Base-by-base conservation (phyloP, 2,329 filamentous ascomycete species). In the Aureobasidium lini region DNA sequence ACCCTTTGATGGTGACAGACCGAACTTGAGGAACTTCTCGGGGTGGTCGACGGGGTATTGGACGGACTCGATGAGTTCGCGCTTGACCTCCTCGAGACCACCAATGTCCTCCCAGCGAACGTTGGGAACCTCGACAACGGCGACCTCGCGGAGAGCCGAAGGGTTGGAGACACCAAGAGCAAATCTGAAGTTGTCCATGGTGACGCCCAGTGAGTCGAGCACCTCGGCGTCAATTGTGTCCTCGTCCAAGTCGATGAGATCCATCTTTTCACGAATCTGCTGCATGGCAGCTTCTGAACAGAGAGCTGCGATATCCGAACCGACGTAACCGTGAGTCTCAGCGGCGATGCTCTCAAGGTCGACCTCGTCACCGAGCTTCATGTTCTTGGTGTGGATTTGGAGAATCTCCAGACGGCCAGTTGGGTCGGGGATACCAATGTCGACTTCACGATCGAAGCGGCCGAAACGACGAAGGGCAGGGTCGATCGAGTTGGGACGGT, bases 181-280 rank as follows among this genome's bases (percentile, higher is more conserved):
- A 70, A 96, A 99, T 69, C 92, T 89, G 90, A 99, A 99, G 84
- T 99, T 99, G 77, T 99, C 94, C 90, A 97, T 97, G 63, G 94
- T 99, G 50, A 99, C 94, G 74, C 94, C 94, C 48, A 99, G 86
- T 47, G 94, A 97, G 78, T 99, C 94, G 58, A 99, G 84, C 56
- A 99, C 94, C 79, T 99, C 94, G 32, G 94, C 94, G 69, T 99
- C 94, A 64, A 99, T 99, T 63, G 94, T 99, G 72, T 99, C 94
- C 79, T 99, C 94, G 65, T 99, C 94, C 36, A 99, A 84, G 76
- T 99, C 94, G 67, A 99, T 99, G 65, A 99, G 84, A 73, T 99
- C 94, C 94, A 99, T 99, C 88, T 99, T 99, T 79, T 99, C 94
- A 79, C 94, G 93, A 76, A 99, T 99, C 79, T 99, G 94, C 77